Percentiles rank a stretch among this genome's conserved stretches.
Conservation (phyloP, 179 eudicot species). For the Beta macrorhiza region DNA sequence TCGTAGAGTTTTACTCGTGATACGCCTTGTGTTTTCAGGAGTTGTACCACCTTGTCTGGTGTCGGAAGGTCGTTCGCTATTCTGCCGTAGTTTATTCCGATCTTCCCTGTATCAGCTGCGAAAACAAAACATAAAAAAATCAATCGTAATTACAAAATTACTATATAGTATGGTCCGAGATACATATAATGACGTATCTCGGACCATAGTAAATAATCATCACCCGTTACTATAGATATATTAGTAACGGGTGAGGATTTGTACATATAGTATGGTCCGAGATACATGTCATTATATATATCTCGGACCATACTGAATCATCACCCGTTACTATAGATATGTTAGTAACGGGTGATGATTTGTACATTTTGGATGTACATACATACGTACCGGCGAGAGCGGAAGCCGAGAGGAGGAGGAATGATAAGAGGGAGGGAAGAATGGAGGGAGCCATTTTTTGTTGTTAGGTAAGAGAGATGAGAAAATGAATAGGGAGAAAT, state of each 20-base stretch:
- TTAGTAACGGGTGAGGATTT: not conserved
- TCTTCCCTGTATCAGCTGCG: conserved; percentile 36
- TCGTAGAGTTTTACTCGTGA: conserved; percentile 64
- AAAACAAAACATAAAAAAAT: not conserved
- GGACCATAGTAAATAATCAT: not conserved
- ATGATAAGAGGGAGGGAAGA: conserved; percentile 4
- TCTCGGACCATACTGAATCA: not conserved
- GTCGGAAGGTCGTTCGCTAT: conserved; percentile 64
- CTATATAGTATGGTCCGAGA: not conserved
- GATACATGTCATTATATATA: not conserved
- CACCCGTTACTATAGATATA: not conserved
- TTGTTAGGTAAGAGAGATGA: too few species aligned
- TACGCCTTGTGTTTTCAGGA: conserved; percentile 56
- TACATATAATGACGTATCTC: too few species aligned
- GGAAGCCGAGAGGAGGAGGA: conserved; percentile 20
- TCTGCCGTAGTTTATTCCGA: conserved; percentile 80
- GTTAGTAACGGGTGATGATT: too few species aligned
- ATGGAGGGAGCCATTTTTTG: conserved; percentile 21
- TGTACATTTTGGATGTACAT: too few species aligned
- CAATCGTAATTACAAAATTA: not conserved
- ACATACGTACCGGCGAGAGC: conserved; percentile 15
- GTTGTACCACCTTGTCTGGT: conserved; percentile 59
- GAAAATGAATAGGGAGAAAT: not conserved
- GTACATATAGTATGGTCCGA: too few species aligned
- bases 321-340: not conserved